These are phyloP conservation scores for Fonsecaea monophora DNA, from an alignment of 2,329 filamentous ascomycete genomes.

Conservation along the genomic window DNA sequence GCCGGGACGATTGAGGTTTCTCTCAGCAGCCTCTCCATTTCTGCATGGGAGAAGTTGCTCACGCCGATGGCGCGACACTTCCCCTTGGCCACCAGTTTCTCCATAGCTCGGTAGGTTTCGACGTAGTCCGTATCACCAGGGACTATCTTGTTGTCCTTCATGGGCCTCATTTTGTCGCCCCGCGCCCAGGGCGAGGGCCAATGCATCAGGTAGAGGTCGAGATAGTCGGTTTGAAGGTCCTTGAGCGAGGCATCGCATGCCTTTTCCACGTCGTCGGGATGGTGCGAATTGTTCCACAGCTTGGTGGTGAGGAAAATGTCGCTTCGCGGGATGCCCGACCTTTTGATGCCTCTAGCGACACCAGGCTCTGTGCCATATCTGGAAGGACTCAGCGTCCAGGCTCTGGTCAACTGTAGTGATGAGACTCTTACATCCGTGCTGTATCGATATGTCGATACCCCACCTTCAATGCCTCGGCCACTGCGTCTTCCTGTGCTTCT, in stretches of 20 bases:
- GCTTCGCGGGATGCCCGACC: conserved; percentile 67
- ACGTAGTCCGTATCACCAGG: conserved; percentile 57
- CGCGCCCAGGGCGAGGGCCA: conserved; percentile 64
- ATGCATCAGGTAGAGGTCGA: conserved; percentile 75
- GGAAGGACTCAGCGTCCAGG: background rate
- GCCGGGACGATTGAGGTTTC: conserved; percentile 55
- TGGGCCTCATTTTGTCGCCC: conserved; percentile 57
- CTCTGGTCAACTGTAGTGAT: conserved; percentile 11
- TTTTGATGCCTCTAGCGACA: conserved; percentile 68
- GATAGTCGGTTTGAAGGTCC: conserved; percentile 68
- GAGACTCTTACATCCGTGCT: conserved; percentile 49
- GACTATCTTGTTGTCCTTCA: conserved; percentile 51
- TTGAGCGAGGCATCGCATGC: conserved; percentile 68
- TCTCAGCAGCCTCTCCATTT: conserved; percentile 57
- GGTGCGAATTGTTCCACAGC: conserved; percentile 70
- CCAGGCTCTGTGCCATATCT: conserved; percentile 70
- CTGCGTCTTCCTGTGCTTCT: conserved; percentile 57
- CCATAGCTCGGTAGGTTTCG: conserved; percentile 61
- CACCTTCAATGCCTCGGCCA: conserved; percentile 50
- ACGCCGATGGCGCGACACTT: conserved; percentile 60
- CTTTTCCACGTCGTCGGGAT: conserved; percentile 66
- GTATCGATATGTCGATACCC: conserved; percentile 50
- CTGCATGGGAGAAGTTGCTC: conserved; percentile 59
- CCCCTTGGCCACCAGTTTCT: conserved; percentile 49
- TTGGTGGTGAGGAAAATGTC: conserved; percentile 73